These are phyloP conservation scores for Leccinum barrowsii DNA, from an alignment of 768 basidiomycete species.

Conservation along the genomic window DNA sequence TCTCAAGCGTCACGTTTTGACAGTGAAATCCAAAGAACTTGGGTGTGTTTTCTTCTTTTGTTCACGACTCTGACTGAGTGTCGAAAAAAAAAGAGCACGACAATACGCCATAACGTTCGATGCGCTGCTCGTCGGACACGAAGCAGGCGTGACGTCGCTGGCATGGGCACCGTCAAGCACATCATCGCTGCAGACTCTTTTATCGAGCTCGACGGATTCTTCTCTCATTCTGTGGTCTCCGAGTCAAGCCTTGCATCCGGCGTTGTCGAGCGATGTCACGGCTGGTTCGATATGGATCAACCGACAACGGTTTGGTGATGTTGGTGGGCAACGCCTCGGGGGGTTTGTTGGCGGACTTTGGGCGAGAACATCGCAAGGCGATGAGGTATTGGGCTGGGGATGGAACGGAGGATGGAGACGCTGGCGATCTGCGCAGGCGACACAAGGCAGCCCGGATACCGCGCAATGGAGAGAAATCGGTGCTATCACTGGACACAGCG, in stretches of 20 bases:
- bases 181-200: constrained; percentile 46
- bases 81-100: constrained; percentile 29
- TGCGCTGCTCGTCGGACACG: constrained; percentile 93
- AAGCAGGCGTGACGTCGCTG: constrained; percentile 87
- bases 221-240: constrained; percentile 95
- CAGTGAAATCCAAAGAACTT: constrained; percentile 46
- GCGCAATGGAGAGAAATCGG: constrained; percentile 71
- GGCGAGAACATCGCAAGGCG: constrained; percentile 46
- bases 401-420: constrained; percentile 95
- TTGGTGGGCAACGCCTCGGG: constrained; percentile 86
- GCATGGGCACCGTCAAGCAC: constrained; percentile 61
- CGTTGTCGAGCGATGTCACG: constrained; percentile 37
- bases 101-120: constrained; percentile 87
- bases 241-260: constrained; percentile 42
- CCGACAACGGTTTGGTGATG: constrained; percentile 86
- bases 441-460: constrained; percentile 18
- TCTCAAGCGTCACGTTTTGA: constrained; percentile 78
- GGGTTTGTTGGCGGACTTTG: constrained; percentile 93
- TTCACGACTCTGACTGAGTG: constrained; percentile 8
- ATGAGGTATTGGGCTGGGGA: constrained; percentile 77
- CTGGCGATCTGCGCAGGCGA: constrained; percentile 52
- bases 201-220: constrained; percentile 95
- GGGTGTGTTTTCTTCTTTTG: constrained; percentile 25
- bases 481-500: constrained; percentile 85
- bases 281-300: constrained; percentile 80